These are phyloP conservation scores for Ascochyta koolunga DNA, from an alignment of 2,329 filamentous ascomycete genomes.

Conservation along the genomic window DNA sequence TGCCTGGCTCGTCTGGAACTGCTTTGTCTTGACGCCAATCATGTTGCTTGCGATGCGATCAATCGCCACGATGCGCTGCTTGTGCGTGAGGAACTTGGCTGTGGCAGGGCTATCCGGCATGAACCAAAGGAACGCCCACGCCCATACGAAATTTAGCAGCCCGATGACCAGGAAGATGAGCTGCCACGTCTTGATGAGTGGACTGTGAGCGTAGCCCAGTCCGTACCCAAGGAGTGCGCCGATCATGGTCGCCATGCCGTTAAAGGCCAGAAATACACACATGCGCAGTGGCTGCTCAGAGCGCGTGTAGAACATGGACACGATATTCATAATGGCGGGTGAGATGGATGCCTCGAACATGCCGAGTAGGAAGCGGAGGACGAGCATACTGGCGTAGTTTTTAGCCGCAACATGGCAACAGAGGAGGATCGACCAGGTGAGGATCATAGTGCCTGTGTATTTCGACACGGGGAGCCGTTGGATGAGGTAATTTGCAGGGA, in stretches of 20 bases:
- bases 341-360: conserved; percentile 47
- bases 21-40: conserved; percentile 51
- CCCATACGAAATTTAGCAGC: conserved; percentile 46
- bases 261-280: conserved; percentile 52
- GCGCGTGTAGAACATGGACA: conserved; percentile 46
- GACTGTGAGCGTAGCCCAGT: conserved; percentile 37
- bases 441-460: conserved; percentile 47
- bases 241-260: conserved; percentile 48
- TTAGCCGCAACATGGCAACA: conserved; percentile 50
- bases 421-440: conserved; percentile 55
- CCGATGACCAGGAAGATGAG: conserved; percentile 49
- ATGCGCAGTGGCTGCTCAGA: conserved; percentile 51
- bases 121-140: conserved; percentile 42
- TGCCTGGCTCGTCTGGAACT: conserved; percentile 46
- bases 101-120: conserved; percentile 48
- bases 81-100: conserved; percentile 47
- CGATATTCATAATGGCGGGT: conserved; percentile 49
- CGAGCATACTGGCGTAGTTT: conserved; percentile 46
- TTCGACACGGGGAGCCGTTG: conserved; percentile 46
- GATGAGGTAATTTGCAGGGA: conserved; percentile 49
- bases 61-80: conserved; percentile 49
- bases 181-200: conserved; percentile 41
- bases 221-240: conserved; percentile 47
- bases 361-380: conserved; percentile 43
- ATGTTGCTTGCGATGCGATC: conserved; percentile 50